phyloP scores from a whole-genome alignment of 805 yeast species.

The Grigorovia jiainica region DNA sequence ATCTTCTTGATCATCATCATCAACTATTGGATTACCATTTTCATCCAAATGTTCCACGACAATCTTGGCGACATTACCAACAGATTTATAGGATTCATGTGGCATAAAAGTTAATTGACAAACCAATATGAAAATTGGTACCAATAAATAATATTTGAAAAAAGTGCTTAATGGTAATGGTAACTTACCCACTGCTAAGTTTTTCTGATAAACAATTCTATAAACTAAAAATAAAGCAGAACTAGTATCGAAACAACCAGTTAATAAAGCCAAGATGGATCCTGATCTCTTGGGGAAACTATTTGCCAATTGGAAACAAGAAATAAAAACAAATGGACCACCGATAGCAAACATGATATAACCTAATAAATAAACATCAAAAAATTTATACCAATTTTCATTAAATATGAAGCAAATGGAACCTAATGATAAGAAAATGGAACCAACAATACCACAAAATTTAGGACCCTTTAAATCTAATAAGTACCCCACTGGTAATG shows the following conservation, averaged over 20 bases:
- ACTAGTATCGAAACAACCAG: slow-evolving; percentile 92
- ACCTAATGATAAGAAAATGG: slow-evolving; percentile 49
- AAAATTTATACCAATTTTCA: slow-evolving; percentile 10
- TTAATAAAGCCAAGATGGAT: slow-evolving; percentile 64
- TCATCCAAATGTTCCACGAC: slow-evolving; percentile 70
- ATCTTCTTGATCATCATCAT: slow-evolving; percentile 23
- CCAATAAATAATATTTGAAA: slow-evolving; percentile 57
- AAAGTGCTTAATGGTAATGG: slow-evolving; percentile 40
- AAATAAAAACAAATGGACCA: slow-evolving; percentile 89
- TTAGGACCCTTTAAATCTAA: slow-evolving; percentile 77
- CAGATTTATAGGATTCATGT: slow-evolving; percentile 57
- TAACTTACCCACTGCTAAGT: slow-evolving; percentile 1
- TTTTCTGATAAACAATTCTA: slow-evolving; percentile 49
- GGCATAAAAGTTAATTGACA: slow-evolving; percentile 83
- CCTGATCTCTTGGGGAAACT: slow-evolving; percentile 80
- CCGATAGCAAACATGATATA: slow-evolving; percentile 74
- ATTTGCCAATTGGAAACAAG: slow-evolving; percentile 84
- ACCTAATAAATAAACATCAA: slow-evolving; percentile 66
- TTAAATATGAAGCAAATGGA: slow-evolving; percentile 28
- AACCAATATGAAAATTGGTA: slow-evolving; percentile 66
- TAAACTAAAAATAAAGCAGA: slow-evolving; percentile 79
- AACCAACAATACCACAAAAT: slow-evolving; percentile 66
- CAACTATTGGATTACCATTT: slow-evolving; percentile 41
- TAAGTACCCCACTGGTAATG: slow-evolving; percentile 72
- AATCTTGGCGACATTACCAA: slow-evolving; percentile 56